phyloP scores from a whole-genome alignment of 208 protist genomes.

The Crithidia fasciculata region DNA sequence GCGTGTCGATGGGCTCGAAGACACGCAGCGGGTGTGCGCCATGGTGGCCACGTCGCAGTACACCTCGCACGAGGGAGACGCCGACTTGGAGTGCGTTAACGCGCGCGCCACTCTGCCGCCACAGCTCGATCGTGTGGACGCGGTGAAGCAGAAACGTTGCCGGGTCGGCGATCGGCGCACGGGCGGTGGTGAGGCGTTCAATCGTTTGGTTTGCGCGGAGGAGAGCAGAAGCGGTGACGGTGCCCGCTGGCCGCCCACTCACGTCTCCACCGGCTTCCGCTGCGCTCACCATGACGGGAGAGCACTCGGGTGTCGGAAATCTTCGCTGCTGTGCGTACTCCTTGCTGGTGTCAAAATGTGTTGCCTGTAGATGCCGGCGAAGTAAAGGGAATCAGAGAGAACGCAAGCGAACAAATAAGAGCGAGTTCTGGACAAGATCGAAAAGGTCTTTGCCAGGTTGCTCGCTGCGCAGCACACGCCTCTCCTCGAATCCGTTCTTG shows the following conservation, averaged over 20 bases:
- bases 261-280: neutral
- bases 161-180: constrained; percentile 15
- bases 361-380: neutral
- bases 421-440: too few relatives aligned
- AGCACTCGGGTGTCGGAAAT: too few relatives aligned
- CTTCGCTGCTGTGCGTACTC: too few relatives aligned
- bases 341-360: too few relatives aligned
- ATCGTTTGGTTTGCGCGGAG: constrained; percentile 3
- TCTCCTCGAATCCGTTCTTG: too few relatives aligned
- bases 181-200: constrained; percentile 5
- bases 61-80: constrained; percentile 34
- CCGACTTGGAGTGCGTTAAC: constrained; percentile 47
- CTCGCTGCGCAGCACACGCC: too few relatives aligned
- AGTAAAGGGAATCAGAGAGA: neutral
- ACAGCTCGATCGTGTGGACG: constrained; percentile 27
- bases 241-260: neutral
- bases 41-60: constrained; percentile 23
- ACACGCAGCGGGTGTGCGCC: constrained; percentile 6
- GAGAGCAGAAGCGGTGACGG: neutral
- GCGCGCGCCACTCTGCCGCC: constrained; percentile 7
- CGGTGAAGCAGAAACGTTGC: constrained; percentile 7
- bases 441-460: too few relatives aligned
- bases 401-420: too few relatives aligned
- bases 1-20: constrained; percentile 8
- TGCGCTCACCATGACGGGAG: neutral